These are phyloP conservation scores for Coccomyxa sp. DNA, from an alignment of 139 green algal genomes.

Conservation along the genomic window DNA sequence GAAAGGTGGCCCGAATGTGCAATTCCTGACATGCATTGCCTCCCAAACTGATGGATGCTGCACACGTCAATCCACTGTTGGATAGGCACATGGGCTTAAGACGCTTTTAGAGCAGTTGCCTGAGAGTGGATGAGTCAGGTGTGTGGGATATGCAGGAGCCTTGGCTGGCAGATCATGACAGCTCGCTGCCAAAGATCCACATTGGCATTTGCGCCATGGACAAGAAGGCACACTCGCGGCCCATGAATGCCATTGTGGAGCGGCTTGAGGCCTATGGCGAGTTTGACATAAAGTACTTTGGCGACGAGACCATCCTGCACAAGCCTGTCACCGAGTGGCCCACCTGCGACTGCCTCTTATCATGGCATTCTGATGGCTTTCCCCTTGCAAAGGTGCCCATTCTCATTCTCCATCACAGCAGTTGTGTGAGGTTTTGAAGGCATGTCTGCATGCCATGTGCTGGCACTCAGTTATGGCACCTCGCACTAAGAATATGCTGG, in stretches of 20 bases:
- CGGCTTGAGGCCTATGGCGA: slow-evolving; percentile 76
- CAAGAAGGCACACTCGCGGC: slow-evolving; percentile 84
- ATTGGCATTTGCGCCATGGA: slow-evolving; percentile 81
- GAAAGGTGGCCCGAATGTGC: not conserved
- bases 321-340: slow-evolving; percentile 89
- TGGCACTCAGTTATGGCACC: not conserved
- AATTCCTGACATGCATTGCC: not conserved
- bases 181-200: slow-evolving; percentile 24
- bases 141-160: slow-evolving; percentile 4
- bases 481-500: not conserved
- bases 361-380: slow-evolving; percentile 94
- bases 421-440: not conserved
- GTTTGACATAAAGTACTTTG: slow-evolving; percentile 90
- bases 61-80: not conserved
- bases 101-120: not conserved
- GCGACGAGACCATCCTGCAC: slow-evolving; percentile 84
- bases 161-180: slow-evolving; percentile 20
- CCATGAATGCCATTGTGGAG: slow-evolving; percentile 87
- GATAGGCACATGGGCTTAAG: not conserved
- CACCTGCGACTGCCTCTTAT: slow-evolving; percentile 78
- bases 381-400: slow-evolving; percentile 80
- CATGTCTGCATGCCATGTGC: not conserved
- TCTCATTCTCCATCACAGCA: not conserved
- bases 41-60: not conserved
- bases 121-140: not conserved